Evolutionary conservation across 2,329 filamentous ascomycete species (phyloP).

Genomic region (Lasiodiplodia theobromae): DNA sequence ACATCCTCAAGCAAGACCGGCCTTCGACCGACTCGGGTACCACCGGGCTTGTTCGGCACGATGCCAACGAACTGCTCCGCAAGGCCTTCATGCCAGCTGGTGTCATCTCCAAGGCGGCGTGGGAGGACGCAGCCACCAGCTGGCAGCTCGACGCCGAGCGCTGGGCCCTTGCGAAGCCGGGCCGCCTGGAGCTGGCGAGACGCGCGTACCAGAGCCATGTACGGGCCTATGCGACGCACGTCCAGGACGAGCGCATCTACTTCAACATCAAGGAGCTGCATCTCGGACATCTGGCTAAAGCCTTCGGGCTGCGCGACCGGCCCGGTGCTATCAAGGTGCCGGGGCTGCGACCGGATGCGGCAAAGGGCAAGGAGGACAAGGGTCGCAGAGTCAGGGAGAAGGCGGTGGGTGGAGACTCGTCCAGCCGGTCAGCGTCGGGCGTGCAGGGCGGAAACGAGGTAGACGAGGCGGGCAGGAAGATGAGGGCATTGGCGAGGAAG

Average conservation of each 20-base stretch:
- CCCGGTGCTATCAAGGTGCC: constrained; percentile 76
- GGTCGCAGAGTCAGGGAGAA: constrained; percentile 45
- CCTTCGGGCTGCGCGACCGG: constrained; percentile 86
- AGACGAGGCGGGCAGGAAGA: constrained; percentile 65
- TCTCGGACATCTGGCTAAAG: constrained; percentile 91
- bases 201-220: constrained; percentile 92
- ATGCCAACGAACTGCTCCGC: constrained; percentile 71
- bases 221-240: constrained; percentile 92
- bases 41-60: constrained; percentile 60
- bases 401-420: constrained; percentile 7
- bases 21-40: constrained; percentile 37
- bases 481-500: constrained; percentile 38
- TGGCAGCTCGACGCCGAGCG: constrained; percentile 71
- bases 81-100: constrained; percentile 63
- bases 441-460: constrained; percentile 45
- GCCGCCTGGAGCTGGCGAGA: constrained; percentile 79
- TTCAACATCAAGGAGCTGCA: constrained; percentile 95
- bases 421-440: background rate
- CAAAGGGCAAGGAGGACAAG: constrained; percentile 45
- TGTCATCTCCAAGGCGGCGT: constrained; percentile 49
- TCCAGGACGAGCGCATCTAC: constrained; percentile 80
- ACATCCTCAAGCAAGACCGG: constrained; percentile 64
- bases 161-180: constrained; percentile 69
- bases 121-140: constrained; percentile 72
- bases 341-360: constrained; percentile 48